A percentile compares a stretch with the other conserved stretches of the same genome.
Evolutionary conservation across 768 basidiomycete genomes (phyloP).

Genomic region (Lactarius psammicola): DNA sequence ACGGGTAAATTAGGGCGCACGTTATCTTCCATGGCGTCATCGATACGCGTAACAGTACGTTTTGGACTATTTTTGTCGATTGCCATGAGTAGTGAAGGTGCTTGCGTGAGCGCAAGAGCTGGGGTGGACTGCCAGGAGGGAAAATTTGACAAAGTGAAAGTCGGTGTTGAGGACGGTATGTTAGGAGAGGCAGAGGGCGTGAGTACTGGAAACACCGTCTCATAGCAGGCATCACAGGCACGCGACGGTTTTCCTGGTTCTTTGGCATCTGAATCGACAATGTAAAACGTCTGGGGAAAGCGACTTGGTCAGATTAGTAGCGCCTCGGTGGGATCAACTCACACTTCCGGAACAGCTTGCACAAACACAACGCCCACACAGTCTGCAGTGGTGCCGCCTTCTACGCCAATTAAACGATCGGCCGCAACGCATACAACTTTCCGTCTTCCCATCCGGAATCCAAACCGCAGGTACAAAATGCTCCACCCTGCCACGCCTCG

Average conservation of each 20-base stretch:
- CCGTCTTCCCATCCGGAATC: conserved; percentile 86
- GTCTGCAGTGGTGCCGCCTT: conserved; percentile 80
- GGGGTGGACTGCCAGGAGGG: conserved; percentile 58
- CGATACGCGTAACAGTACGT: conserved; percentile 29
- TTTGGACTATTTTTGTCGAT: conserved; percentile 37
- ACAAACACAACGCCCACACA: conserved; percentile 87
- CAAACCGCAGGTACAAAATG: conserved; percentile 90
- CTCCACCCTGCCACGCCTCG: conserved; percentile 57
- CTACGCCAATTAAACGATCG: conserved; percentile 73
- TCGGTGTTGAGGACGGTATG: conserved; percentile 38
- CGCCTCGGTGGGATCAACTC: conserved; percentile 29
- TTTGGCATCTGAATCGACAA: conserved; percentile 53
- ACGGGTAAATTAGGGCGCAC: conserved; percentile 8
- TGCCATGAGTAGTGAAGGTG: conserved; percentile 42
- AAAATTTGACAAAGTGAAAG: conserved; percentile 51
- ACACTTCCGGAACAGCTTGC: conserved; percentile 80
- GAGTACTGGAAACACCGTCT: conserved; percentile 75
- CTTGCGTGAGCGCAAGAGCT: conserved; percentile 25
- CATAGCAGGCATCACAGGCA: conserved; percentile 84
- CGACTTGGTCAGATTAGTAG: conserved; percentile 13
- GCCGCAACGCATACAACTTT: conserved; percentile 82
- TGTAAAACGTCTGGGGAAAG: conserved; percentile 70
- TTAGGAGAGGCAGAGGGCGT: conserved; percentile 27
- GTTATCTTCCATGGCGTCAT: conserved; percentile 24
- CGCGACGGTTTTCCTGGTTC: conserved; percentile 61